A percentile compares a stretch with the other conserved stretches of the same genome.
Conservation (phyloP, 148 eudicot genomes). For the Camellia japonica region DNA sequence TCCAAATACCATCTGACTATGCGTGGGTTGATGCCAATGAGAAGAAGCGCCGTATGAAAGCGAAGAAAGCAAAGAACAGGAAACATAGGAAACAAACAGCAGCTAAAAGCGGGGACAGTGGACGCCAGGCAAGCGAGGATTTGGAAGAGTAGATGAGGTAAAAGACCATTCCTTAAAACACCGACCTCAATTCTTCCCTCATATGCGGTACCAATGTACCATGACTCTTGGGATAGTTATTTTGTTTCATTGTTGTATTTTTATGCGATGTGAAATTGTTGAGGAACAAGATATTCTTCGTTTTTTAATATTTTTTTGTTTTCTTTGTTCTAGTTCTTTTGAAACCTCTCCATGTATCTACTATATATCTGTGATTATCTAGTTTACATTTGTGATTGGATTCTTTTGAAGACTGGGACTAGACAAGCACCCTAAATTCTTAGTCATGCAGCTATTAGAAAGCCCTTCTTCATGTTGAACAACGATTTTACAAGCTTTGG, state of each 20-base stretch:
- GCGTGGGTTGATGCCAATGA: slow-evolving; percentile 90
- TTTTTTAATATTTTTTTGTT: background rate
- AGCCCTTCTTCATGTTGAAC: no score
- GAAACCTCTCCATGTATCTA: background rate
- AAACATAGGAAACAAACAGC: slow-evolving; percentile 47
- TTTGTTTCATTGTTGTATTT: slow-evolving; percentile 12
- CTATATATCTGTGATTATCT: background rate
- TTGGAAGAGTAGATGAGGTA: slow-evolving; percentile 32
- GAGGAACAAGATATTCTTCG: slow-evolving; percentile 4
- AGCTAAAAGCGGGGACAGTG: slow-evolving; percentile 39
- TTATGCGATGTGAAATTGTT: slow-evolving; percentile 12
- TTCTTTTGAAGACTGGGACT: background rate
- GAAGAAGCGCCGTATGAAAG: slow-evolving; percentile 85
- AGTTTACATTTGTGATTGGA: background rate
- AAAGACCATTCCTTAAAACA: background rate
- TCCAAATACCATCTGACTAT: slow-evolving; percentile 82
- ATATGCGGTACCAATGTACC: no score
- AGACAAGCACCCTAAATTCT: background rate
- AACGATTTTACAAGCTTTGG: no score
- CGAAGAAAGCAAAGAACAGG: slow-evolving; percentile 81
- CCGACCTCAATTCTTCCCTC: no score
- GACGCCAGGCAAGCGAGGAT: slow-evolving; percentile 42
- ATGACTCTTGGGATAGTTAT: background rate
- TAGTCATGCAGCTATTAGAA: no score
- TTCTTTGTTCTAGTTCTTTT: slow-evolving; percentile 2